Evolutionary conservation across 345 rosid genomes (phyloP).

Genomic region (Euphorbia lathyris): DNA sequence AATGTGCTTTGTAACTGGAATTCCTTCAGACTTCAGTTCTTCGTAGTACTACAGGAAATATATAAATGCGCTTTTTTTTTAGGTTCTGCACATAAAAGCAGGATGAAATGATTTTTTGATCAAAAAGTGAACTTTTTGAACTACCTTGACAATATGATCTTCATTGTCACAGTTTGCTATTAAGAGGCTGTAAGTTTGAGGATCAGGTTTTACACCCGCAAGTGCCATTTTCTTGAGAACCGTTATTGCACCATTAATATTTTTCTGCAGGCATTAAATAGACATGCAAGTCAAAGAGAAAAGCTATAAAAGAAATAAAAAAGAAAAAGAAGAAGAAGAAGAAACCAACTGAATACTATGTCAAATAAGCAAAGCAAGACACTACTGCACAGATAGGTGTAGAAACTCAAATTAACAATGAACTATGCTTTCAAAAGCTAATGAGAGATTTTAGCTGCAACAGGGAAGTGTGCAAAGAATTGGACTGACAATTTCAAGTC

Average conservation of each 20-base stretch:
- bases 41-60: conserved; percentile 46
- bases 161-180: conserved; percentile 51
- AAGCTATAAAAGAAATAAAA: not conserved
- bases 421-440: not conserved
- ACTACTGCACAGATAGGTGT: not conserved
- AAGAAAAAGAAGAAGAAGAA: no score
- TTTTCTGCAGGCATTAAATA: conserved; percentile 49
- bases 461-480: not conserved
- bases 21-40: conserved; percentile 41
- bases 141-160: conserved; percentile 65
- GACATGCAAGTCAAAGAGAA: not conserved
- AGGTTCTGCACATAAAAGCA: not conserved
- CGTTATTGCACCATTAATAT: conserved; percentile 39
- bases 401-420: not conserved
- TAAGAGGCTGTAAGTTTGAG: conserved; percentile 62
- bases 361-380: not conserved
- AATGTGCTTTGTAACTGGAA: conserved; percentile 50
- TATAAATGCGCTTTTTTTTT: not conserved
- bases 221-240: conserved; percentile 67
- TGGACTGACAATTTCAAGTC: not conserved
- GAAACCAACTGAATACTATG: not conserved
- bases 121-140: conserved; percentile 11
- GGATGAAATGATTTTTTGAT: conserved; percentile 1
- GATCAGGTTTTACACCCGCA: conserved; percentile 70
- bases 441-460: not conserved